Percentiles rank a stretch among this genome's conserved stretches.
phyloP scores from a whole-genome alignment of 139 green algal genomes.

The Zygnema circumcarinatum region DNA sequence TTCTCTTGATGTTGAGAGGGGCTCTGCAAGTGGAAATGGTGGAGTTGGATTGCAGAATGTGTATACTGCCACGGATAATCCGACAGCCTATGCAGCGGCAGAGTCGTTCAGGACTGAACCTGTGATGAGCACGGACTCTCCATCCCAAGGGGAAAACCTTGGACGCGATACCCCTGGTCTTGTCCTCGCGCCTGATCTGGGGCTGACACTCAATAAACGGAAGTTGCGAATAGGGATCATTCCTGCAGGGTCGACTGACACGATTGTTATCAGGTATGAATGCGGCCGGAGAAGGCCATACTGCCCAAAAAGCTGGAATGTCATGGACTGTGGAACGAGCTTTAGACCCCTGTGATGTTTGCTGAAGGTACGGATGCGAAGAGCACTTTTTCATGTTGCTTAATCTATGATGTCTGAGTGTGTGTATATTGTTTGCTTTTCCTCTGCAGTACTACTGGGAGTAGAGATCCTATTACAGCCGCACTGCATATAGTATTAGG shows the following conservation, averaged over 20 bases:
- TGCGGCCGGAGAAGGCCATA: background rate
- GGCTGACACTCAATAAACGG: background rate
- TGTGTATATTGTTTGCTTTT: constrained; percentile 20
- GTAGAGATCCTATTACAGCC: constrained; percentile 72
- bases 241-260: constrained; percentile 20
- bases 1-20: background rate
- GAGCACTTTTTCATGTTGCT: no score
- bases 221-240: constrained; percentile 33
- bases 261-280: constrained; percentile 40
- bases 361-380: no score
- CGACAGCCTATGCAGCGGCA: background rate
- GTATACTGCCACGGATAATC: no score
- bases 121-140: background rate
- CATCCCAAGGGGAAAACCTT: background rate
- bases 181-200: background rate
- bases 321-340: no score
- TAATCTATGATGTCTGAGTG: no score
- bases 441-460: constrained; percentile 77
- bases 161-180: background rate
- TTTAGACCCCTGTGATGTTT: no score
- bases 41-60: no score
- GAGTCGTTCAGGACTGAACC: background rate
- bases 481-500: constrained; percentile 85
- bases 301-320: no score
- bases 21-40: background rate